Evolutionary conservation across 1,284 basidiomycete species (phyloP).

Genomic region (Coniferiporia sulphurascens): DNA sequence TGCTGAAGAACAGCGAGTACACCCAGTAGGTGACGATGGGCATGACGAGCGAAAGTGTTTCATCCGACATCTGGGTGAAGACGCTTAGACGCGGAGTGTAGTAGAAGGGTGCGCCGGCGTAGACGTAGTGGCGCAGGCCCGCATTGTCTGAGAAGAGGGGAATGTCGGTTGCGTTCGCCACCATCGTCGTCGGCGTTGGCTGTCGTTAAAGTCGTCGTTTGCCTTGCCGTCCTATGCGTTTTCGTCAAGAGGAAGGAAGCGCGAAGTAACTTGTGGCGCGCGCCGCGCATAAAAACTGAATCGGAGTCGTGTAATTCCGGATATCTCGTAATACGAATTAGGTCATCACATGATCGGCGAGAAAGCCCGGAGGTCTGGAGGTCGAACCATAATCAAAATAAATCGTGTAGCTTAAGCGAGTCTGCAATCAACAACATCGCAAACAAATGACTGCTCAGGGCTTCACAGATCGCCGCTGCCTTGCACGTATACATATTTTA

Average conservation of each 20-base stretch:
- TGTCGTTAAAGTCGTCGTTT: neutral
- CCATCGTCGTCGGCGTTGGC: neutral
- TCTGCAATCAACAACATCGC: too few relatives aligned
- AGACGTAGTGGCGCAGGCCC: slow-evolving; percentile 12
- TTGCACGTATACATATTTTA: too few relatives aligned
- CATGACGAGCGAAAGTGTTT: slow-evolving; percentile 64
- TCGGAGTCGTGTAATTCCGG: neutral
- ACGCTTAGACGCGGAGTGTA: slow-evolving; percentile 50
- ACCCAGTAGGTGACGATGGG: slow-evolving; percentile 90
- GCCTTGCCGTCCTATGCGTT: neutral
- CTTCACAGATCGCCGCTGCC: too few relatives aligned
- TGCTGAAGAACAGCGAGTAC: slow-evolving; percentile 76
- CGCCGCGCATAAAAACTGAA: neutral
- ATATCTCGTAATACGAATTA: neutral
- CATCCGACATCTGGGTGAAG: slow-evolving; percentile 65
- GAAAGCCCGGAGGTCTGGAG: too few relatives aligned
- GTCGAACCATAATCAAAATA: too few relatives aligned
- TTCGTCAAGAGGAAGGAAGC: neutral
- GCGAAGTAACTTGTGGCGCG: neutral
- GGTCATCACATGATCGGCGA: too few relatives aligned
- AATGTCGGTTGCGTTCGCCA: slow-evolving; percentile 2
- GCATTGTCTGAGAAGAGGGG: slow-evolving; percentile 6
- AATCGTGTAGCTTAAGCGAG: too few relatives aligned
- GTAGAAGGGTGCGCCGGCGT: slow-evolving; percentile 50
- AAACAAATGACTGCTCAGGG: too few relatives aligned